Evolutionary conservation across 2,329 filamentous ascomycete genomes (phyloP), one percentile per base, ranked within the genome.

Genomic region (Aspergillus spinulosporus): DNA sequence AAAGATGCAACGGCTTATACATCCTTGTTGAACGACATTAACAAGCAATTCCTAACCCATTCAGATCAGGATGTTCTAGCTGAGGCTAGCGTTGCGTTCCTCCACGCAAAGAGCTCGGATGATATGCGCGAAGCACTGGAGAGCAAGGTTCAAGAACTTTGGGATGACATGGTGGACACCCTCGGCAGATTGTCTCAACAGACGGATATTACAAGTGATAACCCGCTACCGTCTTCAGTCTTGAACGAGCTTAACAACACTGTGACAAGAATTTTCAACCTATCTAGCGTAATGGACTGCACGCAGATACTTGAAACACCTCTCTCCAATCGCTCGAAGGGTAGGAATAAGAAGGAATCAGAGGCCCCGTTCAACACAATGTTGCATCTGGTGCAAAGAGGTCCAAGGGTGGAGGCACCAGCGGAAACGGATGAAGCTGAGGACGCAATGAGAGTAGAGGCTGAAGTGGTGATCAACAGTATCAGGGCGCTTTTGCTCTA

Each of bases 41-140:
- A 90, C 72, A 91, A 90, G 56, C 94, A 99, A 66, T 97, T 99
- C 75, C 86, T 89, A 65, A 86, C 91, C n/a, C 94, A 99, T 68
- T 89, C 90, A 43, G 90, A 96, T 66, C 88, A 90, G 65, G 84
- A 84, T 54, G 92, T 97, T 14, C 80, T 99, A 45, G 85, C 86
- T 8, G 92, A 97, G 72, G 93, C 92, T 11, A 88, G 89, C 29
- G 82, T 86, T 21, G 90, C 92, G 4, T 84, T 99, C 37, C 77
- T 96, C 32, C 91, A 95, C 69, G 92, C 93, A 6, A 87, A 90
- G 62, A 87, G 87, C 59, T 93, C 91, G 59, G 91, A 94, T 59
- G 93, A 96, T 68, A 84, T 96, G 34, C 89, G 92, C 63, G 94
- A 99, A 66, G 78, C 91, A 9, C 88, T 92, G 1, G 89, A 94